A percentile compares a stretch with the other conserved stretches of the same genome.
These are phyloP conservation scores for Gossypium longicalyx DNA, from an alignment of 345 rosid genomes.

Conservation along the genomic window DNA sequence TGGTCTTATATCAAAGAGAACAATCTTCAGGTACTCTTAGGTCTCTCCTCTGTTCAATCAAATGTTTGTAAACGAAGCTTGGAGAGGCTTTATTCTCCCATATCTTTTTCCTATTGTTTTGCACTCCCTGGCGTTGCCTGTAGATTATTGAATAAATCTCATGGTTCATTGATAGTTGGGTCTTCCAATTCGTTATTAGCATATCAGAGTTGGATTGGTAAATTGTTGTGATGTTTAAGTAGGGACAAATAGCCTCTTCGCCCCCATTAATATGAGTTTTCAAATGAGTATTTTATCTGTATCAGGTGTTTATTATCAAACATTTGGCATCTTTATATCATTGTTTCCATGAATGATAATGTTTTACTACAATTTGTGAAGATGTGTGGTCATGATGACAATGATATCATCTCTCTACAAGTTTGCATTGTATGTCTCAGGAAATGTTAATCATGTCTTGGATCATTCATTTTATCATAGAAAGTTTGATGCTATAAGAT, in stretches of 20 bases:
- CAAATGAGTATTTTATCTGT: background rate
- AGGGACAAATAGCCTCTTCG: background rate
- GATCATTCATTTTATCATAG: background rate
- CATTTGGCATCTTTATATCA: background rate
- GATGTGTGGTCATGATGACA: background rate
- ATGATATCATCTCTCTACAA: background rate
- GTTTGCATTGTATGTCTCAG: background rate
- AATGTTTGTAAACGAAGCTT: background rate
- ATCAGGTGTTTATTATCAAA: background rate
- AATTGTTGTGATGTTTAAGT: background rate
- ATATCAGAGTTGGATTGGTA: background rate
- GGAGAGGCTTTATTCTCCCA: background rate
- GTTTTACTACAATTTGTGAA: background rate
- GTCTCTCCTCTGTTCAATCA: background rate
- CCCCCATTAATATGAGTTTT: background rate
- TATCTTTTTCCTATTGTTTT: background rate
- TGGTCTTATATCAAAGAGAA: constrained; percentile 91
- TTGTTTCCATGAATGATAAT: background rate
- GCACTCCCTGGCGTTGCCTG: background rate
- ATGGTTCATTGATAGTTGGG: background rate
- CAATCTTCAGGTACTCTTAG: constrained; percentile 63
- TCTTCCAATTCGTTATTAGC: background rate
- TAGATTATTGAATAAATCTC: background rate
- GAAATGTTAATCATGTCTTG: background rate
- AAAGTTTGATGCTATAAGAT: background rate